Evolutionary conservation across 306 rosid species (phyloP), one percentile per base, ranked within the genome.

Genomic region (Quercus berberidifolia): DNA sequence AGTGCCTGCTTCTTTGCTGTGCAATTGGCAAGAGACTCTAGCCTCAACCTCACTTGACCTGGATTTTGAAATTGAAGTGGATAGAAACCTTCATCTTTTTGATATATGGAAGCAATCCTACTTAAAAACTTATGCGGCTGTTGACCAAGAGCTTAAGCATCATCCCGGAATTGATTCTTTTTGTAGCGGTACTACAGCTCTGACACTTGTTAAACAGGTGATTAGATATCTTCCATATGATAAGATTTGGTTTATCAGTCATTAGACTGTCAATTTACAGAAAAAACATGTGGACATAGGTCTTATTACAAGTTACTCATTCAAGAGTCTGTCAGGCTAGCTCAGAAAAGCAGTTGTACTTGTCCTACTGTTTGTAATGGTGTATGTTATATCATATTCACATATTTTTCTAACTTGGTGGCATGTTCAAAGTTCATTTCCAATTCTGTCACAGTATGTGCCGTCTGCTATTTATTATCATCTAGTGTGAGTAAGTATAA

Each of bases 121-220:
- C 78, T 58, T 92, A 2, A 86, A 90, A 85, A 78, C 97, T 52
- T 94, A 72, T 75, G 92, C 87, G 76, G 83, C 87, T 5, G 77
- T 89, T 79, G 97, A 94, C 78, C 86, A 74, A 69, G 93, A 94
- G 85, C 90, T 94, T 33, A 91, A 94, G 85, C 84, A 77, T 31
- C 90, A 91, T 28, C 59, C 93, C 6, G 80, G 85, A 13, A 79
- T 92, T 33, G 86, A 92, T 87, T 87, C 97, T 41, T 91, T 87
- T 58, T 46, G 15, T 69, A 94, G 98, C 72, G 97, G 98, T 33
- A 65, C 94, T 1, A 92, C 97, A 6, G 97, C 97, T 55, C 79
- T 91, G 86, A 87, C 97, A 56, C 78, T 92, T n/a, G 88, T 92
- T 86, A 94, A 88, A 77, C 97, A 94, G 97, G 98, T 94, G 69